Evolutionary conservation across 2,329 filamentous ascomycete species (phyloP).

Genomic region (Aspergillus floridensis): DNA sequence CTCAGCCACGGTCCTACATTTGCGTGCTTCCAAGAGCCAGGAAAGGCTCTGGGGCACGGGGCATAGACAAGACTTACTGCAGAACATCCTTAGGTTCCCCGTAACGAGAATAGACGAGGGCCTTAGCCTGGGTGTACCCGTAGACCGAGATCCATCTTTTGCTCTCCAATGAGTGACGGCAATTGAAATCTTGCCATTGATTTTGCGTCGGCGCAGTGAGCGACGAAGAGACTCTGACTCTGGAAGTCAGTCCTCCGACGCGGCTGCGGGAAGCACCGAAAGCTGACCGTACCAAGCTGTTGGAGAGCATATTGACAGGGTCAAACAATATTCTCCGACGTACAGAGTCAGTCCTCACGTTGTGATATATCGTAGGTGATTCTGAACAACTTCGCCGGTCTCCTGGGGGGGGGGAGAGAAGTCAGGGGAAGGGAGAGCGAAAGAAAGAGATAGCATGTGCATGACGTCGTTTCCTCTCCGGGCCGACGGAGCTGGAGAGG

Average conservation of each 20-base stretch:
- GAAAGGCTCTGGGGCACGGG: neutral
- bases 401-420: neutral
- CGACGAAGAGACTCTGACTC: constrained; percentile 12
- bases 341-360: neutral
- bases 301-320: constrained; percentile 28
- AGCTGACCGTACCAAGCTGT: constrained; percentile 23
- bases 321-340: neutral
- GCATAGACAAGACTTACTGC: constrained; percentile 27
- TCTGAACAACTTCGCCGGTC: neutral
- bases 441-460: neutral
- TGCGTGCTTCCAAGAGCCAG: neutral
- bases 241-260: constrained; percentile 12
- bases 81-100: constrained; percentile 51
- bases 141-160: constrained; percentile 46
- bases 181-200: constrained; percentile 12
- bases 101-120: constrained; percentile 48
- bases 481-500: constrained; percentile 17
- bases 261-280: constrained; percentile 15
- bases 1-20: neutral
- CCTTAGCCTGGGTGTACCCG: constrained; percentile 51
- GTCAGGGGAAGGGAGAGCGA: neutral
- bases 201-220: constrained; percentile 9
- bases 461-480: constrained; percentile 25
- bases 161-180: constrained; percentile 18
- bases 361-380: neutral